Base-by-base conservation (phyloP, 2,329 filamentous ascomycete species). In the Mariannaea elegans region DNA sequence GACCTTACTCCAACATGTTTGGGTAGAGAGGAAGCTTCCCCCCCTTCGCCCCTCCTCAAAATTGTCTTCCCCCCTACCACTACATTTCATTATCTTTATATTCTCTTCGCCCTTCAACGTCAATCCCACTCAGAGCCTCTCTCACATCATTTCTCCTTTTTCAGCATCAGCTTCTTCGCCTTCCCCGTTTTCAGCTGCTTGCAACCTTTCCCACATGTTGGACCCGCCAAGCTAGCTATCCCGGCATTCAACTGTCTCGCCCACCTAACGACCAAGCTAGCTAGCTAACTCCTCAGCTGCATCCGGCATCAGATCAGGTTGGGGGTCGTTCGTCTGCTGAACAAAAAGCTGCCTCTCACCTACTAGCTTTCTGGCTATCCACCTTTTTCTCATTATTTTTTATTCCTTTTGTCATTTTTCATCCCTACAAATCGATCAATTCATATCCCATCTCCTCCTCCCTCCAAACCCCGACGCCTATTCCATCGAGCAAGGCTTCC, bases 401-500 rank as follows among this genome's bases (percentile, higher is more conserved):
- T 6, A 19, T 39, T 8, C 27, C 14, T 36, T 6, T 23, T 14
- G 18, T 21, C 41, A 7, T 18, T 9, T 18, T 42, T 51, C 23
- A 6, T 42, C 39, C 9, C 12, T 14, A 19, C 7, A 38, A 32
- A 23, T 18, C 24, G 24, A 27, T 14, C 12, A 16, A 18, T 24
- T 23, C 49, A 12, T 27, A 8, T 52, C 49, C 38, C 38, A 16
- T 38, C 34, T 38, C 14, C 18, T 23, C 19, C 38, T 21, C 32
- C 32, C 32, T n/a, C 8, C 5, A 9, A 9, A 5, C 32, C 14
- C 14, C 32, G 8, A 10, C 32, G 36, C 36, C 7, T 14, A 24
- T 14, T n/a, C 21, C 21, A 44, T 44, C 14, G 41, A 62, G 59
- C 59, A 66, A 52, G 52, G 49, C 53, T 63, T 59, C 29, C 44